phyloP scores from a whole-genome alignment of 2,329 filamentous ascomycete genomes.

The Colletotrichum sp. region DNA sequence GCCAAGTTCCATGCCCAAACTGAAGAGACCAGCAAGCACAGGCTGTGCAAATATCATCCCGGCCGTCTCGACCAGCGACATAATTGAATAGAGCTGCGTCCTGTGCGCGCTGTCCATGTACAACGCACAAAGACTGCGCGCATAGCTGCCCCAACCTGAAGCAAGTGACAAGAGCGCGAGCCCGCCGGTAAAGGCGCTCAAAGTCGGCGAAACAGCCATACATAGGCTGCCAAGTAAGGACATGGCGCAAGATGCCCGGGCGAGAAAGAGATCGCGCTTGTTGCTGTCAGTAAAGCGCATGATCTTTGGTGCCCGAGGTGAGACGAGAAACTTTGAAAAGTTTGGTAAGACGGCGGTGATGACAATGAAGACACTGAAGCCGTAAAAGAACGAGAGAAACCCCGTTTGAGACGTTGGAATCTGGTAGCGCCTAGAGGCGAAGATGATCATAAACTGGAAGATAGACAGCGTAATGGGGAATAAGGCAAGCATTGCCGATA shows the following conservation, averaged over 20 bases:
- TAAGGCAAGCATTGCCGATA: conserved; percentile 23
- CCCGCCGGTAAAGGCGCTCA: conserved; percentile 28
- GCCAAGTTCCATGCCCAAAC: conserved; percentile 31
- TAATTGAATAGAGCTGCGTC: conserved; percentile 30
- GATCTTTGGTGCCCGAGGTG: conserved; percentile 19
- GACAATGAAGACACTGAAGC: conserved; percentile 24
- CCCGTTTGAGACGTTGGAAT: conserved; percentile 31
- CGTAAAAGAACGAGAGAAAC: conserved; percentile 32
- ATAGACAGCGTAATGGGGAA: not conserved
- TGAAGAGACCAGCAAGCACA: conserved; percentile 31
- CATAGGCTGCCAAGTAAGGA: conserved; percentile 27
- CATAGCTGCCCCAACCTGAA: conserved; percentile 27
- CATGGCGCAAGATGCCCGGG: conserved; percentile 25
- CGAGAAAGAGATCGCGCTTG: conserved; percentile 29
- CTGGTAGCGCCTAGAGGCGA: conserved; percentile 32
- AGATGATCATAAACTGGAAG: conserved; percentile 27
- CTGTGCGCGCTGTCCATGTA: conserved; percentile 30
- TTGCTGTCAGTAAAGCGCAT: conserved; percentile 27
- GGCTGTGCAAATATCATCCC: conserved; percentile 30
- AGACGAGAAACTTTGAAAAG: conserved; percentile 24
- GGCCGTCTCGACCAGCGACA: conserved; percentile 25
- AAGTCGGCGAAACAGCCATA: conserved; percentile 27
- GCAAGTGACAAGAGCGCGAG: conserved; percentile 33
- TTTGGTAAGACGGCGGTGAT: conserved; percentile 24
- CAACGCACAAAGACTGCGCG: conserved; percentile 28